Percentiles rank a stretch among this genome's conserved stretches.
phyloP scores from a whole-genome alignment of 768 basidiomycete genomes.

The Leucocoprinus sp. region DNA sequence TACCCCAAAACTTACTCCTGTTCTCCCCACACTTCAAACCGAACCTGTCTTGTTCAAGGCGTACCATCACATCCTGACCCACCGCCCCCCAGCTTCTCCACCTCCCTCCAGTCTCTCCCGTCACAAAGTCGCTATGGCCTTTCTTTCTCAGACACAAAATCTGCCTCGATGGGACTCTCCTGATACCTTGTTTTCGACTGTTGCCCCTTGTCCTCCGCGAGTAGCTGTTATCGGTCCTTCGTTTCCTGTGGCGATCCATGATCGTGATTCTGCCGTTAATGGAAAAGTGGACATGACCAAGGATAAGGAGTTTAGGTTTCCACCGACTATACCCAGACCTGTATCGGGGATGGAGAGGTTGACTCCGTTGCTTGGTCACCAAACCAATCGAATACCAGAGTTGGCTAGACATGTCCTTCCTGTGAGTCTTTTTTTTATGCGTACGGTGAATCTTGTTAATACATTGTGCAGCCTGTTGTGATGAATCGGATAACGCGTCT shows the following conservation, averaged over 20 bases:
- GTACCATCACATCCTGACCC: constrained; percentile 72
- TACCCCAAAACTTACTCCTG: constrained; percentile 14
- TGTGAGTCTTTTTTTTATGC: constrained; percentile 32
- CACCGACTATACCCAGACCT: constrained; percentile 36
- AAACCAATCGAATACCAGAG: constrained; percentile 57
- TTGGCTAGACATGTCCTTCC: constrained; percentile 60
- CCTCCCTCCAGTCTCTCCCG: constrained; percentile 49
- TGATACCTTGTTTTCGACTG: constrained; percentile 54
- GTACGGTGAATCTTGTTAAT: constrained; percentile 5
- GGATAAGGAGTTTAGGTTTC: constrained; percentile 47
- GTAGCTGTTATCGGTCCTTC: constrained; percentile 58
- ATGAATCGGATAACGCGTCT: constrained; percentile 54
- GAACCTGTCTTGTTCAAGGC: constrained; percentile 60
- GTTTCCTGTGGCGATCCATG: constrained; percentile 52
- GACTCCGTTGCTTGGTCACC: constrained; percentile 56
- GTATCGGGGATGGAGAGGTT: constrained; percentile 42
- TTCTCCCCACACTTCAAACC: constrained; percentile 41
- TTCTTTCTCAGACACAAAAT: constrained; percentile 50
- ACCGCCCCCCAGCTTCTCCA: constrained; percentile 46
- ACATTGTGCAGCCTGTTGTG: constrained; percentile 37
- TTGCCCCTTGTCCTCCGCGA: constrained; percentile 54
- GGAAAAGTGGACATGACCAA: constrained; percentile 19
- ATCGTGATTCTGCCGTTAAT: constrained; percentile 18
- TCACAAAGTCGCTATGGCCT: constrained; percentile 69
- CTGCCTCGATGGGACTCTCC: constrained; percentile 61